These are phyloP conservation scores for Leptodontidium sp. DNA, from an alignment of 2,329 filamentous ascomycete genomes.

Conservation along the genomic window DNA sequence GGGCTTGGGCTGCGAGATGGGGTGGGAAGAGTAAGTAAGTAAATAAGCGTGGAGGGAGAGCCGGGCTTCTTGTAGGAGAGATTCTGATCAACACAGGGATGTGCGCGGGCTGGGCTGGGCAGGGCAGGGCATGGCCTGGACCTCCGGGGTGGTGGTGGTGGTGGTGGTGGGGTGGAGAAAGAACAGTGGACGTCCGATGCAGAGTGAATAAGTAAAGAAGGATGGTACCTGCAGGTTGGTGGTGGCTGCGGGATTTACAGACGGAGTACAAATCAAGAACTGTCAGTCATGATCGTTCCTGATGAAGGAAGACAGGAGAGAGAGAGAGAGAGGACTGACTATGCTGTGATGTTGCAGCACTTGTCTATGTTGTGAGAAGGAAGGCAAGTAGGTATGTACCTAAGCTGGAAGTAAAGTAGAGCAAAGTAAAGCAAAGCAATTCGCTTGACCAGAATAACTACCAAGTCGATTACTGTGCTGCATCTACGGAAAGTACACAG, in stretches of 20 bases:
- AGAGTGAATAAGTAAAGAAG: too few relatives aligned
- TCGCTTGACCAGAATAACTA: too few relatives aligned
- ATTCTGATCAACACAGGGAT: conserved; percentile 11
- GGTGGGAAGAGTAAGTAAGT: too few relatives aligned
- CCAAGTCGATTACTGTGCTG: too few relatives aligned
- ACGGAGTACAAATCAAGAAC: neutral
- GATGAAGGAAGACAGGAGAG: too few relatives aligned
- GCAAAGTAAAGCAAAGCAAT: too few relatives aligned
- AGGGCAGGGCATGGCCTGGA: neutral
- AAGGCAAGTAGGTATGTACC: too few relatives aligned
- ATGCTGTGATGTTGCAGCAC: too few relatives aligned
- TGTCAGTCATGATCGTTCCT: neutral
- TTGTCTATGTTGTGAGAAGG: neutral
- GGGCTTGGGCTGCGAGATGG: neutral
- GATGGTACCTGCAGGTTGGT: neutral
- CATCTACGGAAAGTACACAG: neutral
- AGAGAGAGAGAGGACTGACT: too few relatives aligned
- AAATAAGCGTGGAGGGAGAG: neutral
- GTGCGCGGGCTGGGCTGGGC: neutral
- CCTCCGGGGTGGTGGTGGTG: neutral
- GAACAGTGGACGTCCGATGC: neutral
- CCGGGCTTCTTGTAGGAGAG: conserved; percentile 20
- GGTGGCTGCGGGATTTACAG: neutral
- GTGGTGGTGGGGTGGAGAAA: neutral
- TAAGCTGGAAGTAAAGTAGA: too few relatives aligned